These are phyloP conservation scores for Cucurbita maxima DNA, from an alignment of 306 rosid genomes.

Conservation along the genomic window DNA sequence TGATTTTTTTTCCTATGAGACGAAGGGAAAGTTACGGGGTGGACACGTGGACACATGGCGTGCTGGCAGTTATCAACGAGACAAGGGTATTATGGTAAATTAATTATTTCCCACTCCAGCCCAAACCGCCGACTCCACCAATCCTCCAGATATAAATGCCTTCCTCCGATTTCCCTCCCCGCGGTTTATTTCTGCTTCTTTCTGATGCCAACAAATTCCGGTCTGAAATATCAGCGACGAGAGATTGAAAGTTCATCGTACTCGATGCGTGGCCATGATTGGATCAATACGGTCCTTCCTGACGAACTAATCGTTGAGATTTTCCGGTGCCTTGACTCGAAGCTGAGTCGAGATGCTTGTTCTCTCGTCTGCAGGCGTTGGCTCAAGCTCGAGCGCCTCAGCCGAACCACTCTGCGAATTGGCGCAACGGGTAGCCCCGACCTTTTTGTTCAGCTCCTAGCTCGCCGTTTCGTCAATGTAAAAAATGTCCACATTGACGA, in stretches of 20 bases:
- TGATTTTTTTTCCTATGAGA: not conserved
- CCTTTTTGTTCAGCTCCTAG: constrained; percentile 36
- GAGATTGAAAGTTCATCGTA: not conserved
- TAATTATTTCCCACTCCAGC: not conserved
- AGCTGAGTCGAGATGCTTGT: constrained; percentile 58
- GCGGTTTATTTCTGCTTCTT: not conserved
- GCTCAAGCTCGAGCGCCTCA: constrained; percentile 69
- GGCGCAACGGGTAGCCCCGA: constrained; percentile 72
- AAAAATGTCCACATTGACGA: constrained; percentile 57
- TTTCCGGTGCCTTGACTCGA: constrained; percentile 44
- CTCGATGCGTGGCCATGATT: constrained; percentile 43
- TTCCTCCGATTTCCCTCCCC: not conserved
- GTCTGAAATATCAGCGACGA: not conserved
- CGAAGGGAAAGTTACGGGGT: not conserved
- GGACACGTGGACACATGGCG: not conserved
- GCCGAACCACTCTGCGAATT: constrained; percentile 59
- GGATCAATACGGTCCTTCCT: constrained; percentile 62
- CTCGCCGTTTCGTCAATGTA: constrained; percentile 55
- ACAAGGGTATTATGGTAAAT: not conserved
- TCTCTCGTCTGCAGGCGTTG: constrained; percentile 87
- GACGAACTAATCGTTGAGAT: constrained; percentile 77
- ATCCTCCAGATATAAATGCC: not conserved
- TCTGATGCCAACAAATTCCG: not conserved
- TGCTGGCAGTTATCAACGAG: not conserved
- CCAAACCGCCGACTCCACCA: constrained; percentile 8